phyloP scores from a whole-genome alignment of 2,329 filamentous ascomycete genomes.

The Septoria petroselini region DNA sequence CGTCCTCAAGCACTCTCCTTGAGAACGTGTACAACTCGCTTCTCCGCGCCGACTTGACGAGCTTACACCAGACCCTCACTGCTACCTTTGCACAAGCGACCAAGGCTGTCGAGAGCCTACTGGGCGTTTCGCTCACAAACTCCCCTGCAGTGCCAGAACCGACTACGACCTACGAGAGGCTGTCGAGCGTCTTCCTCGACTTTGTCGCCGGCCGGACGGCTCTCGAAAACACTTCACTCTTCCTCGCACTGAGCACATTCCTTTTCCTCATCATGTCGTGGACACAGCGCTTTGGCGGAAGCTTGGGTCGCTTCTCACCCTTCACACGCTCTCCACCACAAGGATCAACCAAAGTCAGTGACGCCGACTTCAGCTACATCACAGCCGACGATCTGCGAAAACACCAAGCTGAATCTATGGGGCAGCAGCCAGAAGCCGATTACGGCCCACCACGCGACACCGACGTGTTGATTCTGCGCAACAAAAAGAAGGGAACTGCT shows the following conservation, averaged over 20 bases:
- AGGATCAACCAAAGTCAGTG: slow-evolving; percentile 59
- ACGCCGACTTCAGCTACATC: slow-evolving; percentile 78
- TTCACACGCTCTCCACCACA: slow-evolving; percentile 45
- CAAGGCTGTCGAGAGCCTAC: slow-evolving; percentile 17
- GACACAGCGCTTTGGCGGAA: slow-evolving; percentile 45
- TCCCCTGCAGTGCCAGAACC: slow-evolving; percentile 10
- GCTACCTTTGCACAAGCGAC: slow-evolving; percentile 22
- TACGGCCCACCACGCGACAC: slow-evolving; percentile 54
- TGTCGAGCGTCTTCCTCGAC: slow-evolving; percentile 21
- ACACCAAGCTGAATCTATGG: slow-evolving; percentile 36
- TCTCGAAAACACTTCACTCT: slow-evolving; percentile 35
- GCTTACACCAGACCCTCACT: slow-evolving; percentile 19
- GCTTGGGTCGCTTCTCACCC: slow-evolving; percentile 49
- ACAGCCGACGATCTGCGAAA: slow-evolving; percentile 66
- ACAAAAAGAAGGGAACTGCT: slow-evolving; percentile 63
- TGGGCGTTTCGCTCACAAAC: slow-evolving; percentile 12
- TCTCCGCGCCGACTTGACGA: slow-evolving; percentile 18
- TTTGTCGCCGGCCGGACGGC: slow-evolving; percentile 30
- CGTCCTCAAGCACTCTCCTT: slow-evolving; percentile 27
- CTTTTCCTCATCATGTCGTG: slow-evolving; percentile 45
- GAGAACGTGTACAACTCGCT: slow-evolving; percentile 24
- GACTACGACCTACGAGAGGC: slow-evolving; percentile 16
- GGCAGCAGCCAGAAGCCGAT: slow-evolving; percentile 43
- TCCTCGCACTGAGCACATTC: slow-evolving; percentile 38
- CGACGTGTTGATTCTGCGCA: slow-evolving; percentile 68